Evolutionary conservation across 1,284 basidiomycete genomes (phyloP), one percentile per base, ranked within the genome.

Genomic region (Rhodotorula sp.): DNA sequence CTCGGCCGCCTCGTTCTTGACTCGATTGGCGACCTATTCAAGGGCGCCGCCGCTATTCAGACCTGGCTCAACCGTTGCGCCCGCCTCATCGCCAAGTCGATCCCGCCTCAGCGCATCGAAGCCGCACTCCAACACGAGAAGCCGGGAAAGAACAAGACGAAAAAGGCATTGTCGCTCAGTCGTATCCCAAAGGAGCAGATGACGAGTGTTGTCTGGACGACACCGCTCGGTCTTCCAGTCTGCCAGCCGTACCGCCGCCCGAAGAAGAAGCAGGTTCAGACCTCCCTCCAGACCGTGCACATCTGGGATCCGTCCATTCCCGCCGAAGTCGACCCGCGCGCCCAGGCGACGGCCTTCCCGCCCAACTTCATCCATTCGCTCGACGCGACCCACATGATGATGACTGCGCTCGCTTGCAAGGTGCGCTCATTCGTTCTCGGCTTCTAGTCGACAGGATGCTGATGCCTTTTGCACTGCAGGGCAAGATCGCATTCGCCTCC

Each of bases 311-410:
- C 94, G 0, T 88, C 90, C 74, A 81, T 85, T 0, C 88, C 89
- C 20, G 84, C 89, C 46, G 87, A 91, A 81, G 94, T 98, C 49
- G 90, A 93, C 76, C 82, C 91, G 0, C 77, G 84, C 71, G 96
- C 96, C 81, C 95, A 99, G 80, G 90, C 94, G 0, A 88, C 91
- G 4, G 96, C 95, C 3, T 99, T 99, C 87, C 95, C 95, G 19
- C 96, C 95, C 51, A 99, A 99, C 84, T 99, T 95, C 79, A 92
- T 99, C 68, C 96, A 99, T 81, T 93, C 90, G 77, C 84, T 99
- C 59, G 96, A 99, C 80, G 96, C 96, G 6, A 97, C 95, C 1
- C 96, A 99, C 82, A 98, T 99, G 94, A 90, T 98, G 85, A 82
- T 98, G 74, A 98, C 94, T 1, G 94, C 95, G n/a, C 84, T 96